phyloP scores from a whole-genome alignment of 2,329 filamentous ascomycete genomes.

The Cryphonectria radicalis region DNA sequence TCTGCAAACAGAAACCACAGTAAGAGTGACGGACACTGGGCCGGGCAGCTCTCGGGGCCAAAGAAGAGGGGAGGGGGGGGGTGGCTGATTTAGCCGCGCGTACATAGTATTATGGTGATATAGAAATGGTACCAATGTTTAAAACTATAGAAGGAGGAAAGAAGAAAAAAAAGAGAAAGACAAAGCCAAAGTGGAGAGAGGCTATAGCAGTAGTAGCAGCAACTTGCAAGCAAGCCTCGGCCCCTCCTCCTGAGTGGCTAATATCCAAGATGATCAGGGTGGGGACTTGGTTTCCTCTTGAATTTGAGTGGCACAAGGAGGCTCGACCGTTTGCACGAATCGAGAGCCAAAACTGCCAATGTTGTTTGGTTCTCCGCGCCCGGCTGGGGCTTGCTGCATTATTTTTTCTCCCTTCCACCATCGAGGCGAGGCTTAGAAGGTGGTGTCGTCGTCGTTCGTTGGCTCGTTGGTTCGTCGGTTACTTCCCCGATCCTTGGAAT shows the following conservation, averaged over 20 bases:
- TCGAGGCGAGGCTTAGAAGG: not conserved
- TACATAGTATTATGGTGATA: not conserved
- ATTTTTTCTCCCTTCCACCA: too few species aligned
- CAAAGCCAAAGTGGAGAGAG: too few species aligned
- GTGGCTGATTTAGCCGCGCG: not conserved
- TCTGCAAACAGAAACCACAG: not conserved
- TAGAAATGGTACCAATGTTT: not conserved
- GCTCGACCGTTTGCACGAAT: constrained; percentile 1
- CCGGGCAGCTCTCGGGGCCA: not conserved
- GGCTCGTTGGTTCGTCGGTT: not conserved
- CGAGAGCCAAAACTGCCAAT: not conserved
- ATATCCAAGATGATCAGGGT: not conserved
- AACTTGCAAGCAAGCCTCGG: not conserved
- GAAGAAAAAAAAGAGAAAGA: not conserved
- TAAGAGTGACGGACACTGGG: not conserved
- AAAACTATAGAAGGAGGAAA: not conserved
- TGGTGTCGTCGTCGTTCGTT: not conserved
- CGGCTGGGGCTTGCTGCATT: too few species aligned
- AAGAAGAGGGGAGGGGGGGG: not conserved
- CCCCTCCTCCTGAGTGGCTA: constrained; percentile 6
- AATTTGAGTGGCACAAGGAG: not conserved
- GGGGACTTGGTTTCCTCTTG: constrained; percentile 7
- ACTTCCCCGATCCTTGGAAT: not conserved
- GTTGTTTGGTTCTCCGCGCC: not conserved
- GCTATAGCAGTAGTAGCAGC: not conserved